Evolutionary conservation across 23 red algal species (phyloP).

Genomic region (Cyanidiococcus yangmingshanensis): DNA sequence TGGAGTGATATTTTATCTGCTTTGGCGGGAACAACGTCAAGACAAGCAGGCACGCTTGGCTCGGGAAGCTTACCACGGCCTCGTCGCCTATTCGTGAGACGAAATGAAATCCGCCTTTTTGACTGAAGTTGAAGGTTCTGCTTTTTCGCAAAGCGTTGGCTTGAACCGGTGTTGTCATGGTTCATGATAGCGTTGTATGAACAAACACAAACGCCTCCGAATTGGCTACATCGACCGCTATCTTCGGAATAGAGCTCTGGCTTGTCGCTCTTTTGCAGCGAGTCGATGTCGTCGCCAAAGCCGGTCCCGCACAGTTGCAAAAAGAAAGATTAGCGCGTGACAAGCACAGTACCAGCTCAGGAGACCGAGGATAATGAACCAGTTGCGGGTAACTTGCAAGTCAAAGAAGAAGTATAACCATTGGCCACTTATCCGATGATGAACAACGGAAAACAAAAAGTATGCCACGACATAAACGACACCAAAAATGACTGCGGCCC

Average conservation of each 20-base stretch:
- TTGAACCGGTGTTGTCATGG: not conserved
- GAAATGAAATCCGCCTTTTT: too few species aligned
- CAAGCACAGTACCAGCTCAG: constrained; percentile 2
- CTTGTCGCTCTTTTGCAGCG: not conserved
- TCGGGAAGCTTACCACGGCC: not conserved
- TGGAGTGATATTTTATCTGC: constrained; percentile 38
- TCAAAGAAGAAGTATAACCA: constrained; percentile 14
- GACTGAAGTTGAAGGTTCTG: too few species aligned
- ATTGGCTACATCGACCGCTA: too few species aligned
- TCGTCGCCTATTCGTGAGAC: not conserved
- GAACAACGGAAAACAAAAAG: constrained; percentile 4
- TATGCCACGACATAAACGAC: not conserved
- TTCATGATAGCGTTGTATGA: too few species aligned
- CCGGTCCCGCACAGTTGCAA: not conserved
- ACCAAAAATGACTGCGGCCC: not conserved
- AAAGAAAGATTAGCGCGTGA: not conserved
- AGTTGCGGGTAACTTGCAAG: not conserved
- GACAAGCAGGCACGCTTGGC: constrained; percentile 28
- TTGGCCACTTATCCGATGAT: not conserved
- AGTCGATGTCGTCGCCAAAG: not conserved
- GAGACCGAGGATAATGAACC: not conserved
- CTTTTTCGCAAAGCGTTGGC: not conserved
- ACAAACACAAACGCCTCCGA: too few species aligned
- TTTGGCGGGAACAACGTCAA: constrained; percentile 49
- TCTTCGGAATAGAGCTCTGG: too few species aligned